These are phyloP conservation scores for Cyclotella sp. DNA, from an alignment of 108 stramenopile species.

Conservation along the genomic window DNA sequence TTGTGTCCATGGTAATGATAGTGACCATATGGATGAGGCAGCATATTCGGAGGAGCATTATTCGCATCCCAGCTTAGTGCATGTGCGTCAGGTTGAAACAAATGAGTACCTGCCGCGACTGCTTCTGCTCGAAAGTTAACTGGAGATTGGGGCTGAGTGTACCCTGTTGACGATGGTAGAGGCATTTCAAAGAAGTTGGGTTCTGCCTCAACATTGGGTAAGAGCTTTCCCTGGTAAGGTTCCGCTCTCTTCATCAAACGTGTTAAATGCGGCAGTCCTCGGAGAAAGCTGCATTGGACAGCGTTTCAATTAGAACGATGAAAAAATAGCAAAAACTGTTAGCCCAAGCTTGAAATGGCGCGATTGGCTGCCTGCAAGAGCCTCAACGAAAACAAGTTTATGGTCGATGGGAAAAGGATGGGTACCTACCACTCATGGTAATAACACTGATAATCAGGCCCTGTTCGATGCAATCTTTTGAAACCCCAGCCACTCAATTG, in stretches of 20 bases:
- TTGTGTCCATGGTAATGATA: not conserved
- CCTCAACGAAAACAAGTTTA: not conserved
- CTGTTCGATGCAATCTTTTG: conserved; percentile 33
- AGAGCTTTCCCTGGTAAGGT: conserved; percentile 22
- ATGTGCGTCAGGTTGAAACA: not conserved
- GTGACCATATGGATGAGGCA: not conserved
- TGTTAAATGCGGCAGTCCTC: conserved; percentile 35
- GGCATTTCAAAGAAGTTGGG: conserved; percentile 43
- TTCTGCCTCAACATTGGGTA: conserved; percentile 33
- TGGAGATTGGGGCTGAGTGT: not conserved
- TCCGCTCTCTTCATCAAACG: conserved; percentile 32
- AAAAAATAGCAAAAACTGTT: not conserved
- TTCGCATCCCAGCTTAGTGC: not conserved
- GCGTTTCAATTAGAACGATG: not conserved
- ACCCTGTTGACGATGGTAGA: conserved; percentile 7
- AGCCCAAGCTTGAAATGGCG: not conserved
- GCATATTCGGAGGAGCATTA: not conserved
- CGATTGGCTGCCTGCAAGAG: not conserved
- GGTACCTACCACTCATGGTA: conserved; percentile 35
- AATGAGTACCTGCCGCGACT: not conserved
- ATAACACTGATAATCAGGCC: conserved; percentile 31
- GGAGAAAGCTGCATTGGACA: conserved; percentile 20
- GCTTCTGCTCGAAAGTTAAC: not conserved
- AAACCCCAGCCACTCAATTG: conserved; percentile 47
- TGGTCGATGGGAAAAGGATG: not conserved